Percentiles rank a stretch among this genome's conserved stretches.
Conservation (phyloP, 805 yeast species). For the Starmerella etchellsii region DNA sequence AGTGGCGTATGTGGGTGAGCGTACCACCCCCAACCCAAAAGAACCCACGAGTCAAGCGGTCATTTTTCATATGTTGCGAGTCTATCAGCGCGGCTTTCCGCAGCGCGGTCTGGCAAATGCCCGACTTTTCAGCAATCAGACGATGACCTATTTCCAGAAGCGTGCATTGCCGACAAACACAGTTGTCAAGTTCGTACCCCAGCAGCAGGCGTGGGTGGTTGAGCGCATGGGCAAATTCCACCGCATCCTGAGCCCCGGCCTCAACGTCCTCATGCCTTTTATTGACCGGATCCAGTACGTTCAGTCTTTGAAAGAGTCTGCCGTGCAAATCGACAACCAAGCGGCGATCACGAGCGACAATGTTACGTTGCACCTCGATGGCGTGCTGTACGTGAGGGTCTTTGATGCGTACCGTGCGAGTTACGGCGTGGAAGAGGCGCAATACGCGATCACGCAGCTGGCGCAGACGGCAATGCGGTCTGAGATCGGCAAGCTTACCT, state of each 20-base stretch:
- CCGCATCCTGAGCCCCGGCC: conserved; percentile 57
- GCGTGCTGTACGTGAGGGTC: conserved; percentile 65
- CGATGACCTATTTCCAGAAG: conserved; percentile 45
- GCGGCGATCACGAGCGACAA: conserved; percentile 78
- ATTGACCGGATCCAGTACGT: conserved; percentile 69
- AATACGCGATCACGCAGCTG: conserved; percentile 69
- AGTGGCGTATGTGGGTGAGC: no score
- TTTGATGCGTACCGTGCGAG: conserved; percentile 74
- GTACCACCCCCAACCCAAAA: no score
- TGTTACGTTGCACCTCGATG: conserved; percentile 73
- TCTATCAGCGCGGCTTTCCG: no score
- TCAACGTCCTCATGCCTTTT: conserved; percentile 59
- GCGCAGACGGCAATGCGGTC: conserved; percentile 88
- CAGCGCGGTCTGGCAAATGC: no score
- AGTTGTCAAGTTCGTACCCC: conserved; percentile 67
- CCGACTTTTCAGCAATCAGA: conserved; percentile 9
- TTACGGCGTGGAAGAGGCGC: conserved; percentile 80
- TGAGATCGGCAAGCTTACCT: conserved; percentile 70
- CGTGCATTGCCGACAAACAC: conserved; percentile 64
- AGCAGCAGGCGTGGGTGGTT: conserved; percentile 82
- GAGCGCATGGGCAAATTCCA: conserved; percentile 83
- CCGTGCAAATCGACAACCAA: conserved; percentile 75
- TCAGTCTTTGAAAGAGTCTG: conserved; percentile 68
- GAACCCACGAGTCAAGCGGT: no score
- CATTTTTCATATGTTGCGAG: no score